Evolutionary conservation across 2,329 filamentous ascomycete genomes (phyloP).

Genomic region (Botryotinia convoluta): DNA sequence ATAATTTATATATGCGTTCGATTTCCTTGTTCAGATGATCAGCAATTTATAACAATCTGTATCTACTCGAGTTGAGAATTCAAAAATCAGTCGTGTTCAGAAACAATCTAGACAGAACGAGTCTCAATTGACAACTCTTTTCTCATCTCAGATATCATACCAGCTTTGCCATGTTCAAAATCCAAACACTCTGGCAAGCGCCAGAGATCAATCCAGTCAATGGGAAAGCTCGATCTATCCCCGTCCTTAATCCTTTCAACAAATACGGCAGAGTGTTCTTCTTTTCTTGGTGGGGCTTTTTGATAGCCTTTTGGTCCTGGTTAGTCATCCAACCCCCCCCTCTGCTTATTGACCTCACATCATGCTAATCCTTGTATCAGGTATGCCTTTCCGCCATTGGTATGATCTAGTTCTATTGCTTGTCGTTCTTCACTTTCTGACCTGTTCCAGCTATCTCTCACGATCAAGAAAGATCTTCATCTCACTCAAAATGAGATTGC

Average conservation of each 20-base stretch:
- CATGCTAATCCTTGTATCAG: slow-evolving; percentile 36
- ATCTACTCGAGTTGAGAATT: not conserved
- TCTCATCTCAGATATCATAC: not conserved
- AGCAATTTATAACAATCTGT: not conserved
- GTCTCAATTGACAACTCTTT: not conserved
- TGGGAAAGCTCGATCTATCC: slow-evolving; percentile 76
- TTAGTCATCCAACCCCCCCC: slow-evolving; percentile 46
- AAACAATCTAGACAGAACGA: not conserved
- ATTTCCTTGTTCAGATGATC: not conserved
- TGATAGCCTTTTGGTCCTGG: slow-evolving; percentile 88
- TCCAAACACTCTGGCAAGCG: slow-evolving; percentile 33
- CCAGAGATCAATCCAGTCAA: slow-evolving; percentile 67
- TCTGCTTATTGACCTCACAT: slow-evolving; percentile 58
- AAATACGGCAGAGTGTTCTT: slow-evolving; percentile 85
- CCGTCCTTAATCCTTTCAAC: slow-evolving; percentile 73
- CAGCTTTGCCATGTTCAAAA: slow-evolving; percentile 23
- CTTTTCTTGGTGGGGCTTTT: slow-evolving; percentile 84
- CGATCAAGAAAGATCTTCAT: slow-evolving; percentile 75
- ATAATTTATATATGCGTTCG: slow-evolving; percentile 9
- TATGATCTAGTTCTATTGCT: slow-evolving; percentile 2
- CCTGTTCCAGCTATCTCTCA: slow-evolving; percentile 44
- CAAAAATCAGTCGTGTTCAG: not conserved
- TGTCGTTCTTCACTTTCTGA: slow-evolving; percentile 41
- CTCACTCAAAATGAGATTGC: slow-evolving; percentile 69
- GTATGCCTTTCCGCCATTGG: slow-evolving; percentile 79